These are phyloP conservation scores for Luzula sylvatica DNA, from an alignment of 176 grass and related monocot genomes.

Conservation along the genomic window DNA sequence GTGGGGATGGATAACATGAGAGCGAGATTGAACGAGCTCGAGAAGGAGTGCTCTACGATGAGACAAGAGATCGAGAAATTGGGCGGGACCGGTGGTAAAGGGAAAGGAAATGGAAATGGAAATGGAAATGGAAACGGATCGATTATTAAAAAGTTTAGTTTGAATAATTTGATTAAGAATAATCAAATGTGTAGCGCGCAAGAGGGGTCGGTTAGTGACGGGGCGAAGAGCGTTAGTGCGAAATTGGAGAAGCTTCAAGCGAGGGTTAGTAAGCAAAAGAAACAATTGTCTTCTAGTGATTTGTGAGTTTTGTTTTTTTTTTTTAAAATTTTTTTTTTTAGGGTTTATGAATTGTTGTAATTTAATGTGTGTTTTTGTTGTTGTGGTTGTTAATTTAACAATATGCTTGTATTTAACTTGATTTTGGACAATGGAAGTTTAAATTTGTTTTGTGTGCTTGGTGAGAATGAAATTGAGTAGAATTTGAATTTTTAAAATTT, in stretches of 20 bases:
- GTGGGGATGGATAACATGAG: conserved; percentile 83
- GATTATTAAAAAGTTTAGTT: conserved; percentile 41
- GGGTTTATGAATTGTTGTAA: conserved; percentile 26
- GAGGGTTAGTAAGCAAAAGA: conserved; percentile 66
- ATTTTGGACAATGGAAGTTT: no score
- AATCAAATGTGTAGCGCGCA: conserved; percentile 78
- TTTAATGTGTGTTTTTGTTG: conserved; percentile 1
- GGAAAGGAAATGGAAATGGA: conserved; percentile 29
- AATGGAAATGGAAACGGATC: conserved; percentile 28
- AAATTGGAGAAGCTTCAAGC: conserved; percentile 69
- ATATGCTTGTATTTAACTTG: no score
- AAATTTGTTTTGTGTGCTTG: no score
- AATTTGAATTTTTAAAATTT: no score
- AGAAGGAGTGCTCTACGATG: conserved; percentile 79
- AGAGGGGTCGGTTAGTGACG: conserved; percentile 56
- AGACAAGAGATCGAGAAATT: conserved; percentile 79
- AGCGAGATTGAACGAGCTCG: conserved; percentile 53
- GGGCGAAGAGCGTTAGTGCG: conserved; percentile 44
- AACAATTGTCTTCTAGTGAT: conserved; percentile 33
- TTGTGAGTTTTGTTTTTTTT: not conserved
- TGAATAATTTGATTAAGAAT: conserved; percentile 39
- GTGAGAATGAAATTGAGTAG: no score
- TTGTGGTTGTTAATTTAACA: conserved; percentile 12
- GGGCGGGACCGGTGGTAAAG: conserved; percentile 26
- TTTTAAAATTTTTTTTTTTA: conserved; percentile 16